Conservation (phyloP, 106 monocot species). For the Ottelia alismoides region DNA sequence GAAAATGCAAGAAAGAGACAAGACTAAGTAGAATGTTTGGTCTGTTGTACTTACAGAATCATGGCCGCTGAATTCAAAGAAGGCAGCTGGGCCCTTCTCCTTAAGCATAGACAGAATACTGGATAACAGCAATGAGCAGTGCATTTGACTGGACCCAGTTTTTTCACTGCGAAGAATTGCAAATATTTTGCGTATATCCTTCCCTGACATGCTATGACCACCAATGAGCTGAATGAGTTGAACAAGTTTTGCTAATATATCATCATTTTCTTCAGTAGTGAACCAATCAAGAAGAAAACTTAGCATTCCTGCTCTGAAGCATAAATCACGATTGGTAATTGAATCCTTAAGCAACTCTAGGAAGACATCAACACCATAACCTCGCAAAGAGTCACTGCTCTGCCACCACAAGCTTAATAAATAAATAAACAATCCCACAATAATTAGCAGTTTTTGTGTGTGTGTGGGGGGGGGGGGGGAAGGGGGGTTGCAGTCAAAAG, state of each 20-base stretch:
- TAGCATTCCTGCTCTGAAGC: conserved; percentile 68
- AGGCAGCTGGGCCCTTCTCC: conserved; percentile 92
- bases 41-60: conserved; percentile 58
- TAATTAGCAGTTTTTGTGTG: no score
- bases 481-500: no score
- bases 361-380: conserved; percentile 81
- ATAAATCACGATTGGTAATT: conserved; percentile 63
- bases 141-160: conserved; percentile 35
- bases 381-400: conserved; percentile 67
- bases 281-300: conserved; percentile 98
- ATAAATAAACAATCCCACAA: no score
- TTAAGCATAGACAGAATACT: conserved; percentile 72
- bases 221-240: conserved; percentile 81
- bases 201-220: conserved; percentile 92
- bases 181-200: conserved; percentile 92
- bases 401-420: no score
- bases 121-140: conserved; percentile 58
- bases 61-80: conserved; percentile 82
- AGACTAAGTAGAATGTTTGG: background rate
- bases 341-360: conserved; percentile 66
- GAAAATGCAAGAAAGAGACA: background rate
- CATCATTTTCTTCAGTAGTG: conserved; percentile 38
- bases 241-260: conserved; percentile 45
- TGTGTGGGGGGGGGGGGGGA: no score
- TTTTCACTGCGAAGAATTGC: conserved; percentile 68